Evolutionary conservation across 441 rosid species (phyloP).

Genomic region (Pelargonium cotyledonis): DNA sequence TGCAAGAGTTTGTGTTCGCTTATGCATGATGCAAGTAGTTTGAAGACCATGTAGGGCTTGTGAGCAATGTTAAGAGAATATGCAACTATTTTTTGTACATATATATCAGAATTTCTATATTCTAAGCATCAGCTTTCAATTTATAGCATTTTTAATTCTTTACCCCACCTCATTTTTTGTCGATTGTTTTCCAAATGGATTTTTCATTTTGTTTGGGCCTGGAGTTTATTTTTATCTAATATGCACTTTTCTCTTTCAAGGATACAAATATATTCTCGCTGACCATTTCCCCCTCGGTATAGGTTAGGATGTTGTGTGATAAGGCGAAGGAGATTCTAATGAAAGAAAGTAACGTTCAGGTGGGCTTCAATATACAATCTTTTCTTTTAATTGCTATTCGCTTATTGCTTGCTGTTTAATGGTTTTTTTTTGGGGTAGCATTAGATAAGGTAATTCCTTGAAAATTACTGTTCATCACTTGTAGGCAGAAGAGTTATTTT

Average conservation of each 20-base stretch:
- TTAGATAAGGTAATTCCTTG: not conserved
- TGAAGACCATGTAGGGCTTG: not conserved
- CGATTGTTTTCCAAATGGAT: not conserved
- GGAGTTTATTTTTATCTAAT: not conserved
- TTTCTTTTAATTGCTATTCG: not conserved
- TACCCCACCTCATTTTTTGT: not conserved
- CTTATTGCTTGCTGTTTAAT: not conserved
- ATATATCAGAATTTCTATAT: not conserved
- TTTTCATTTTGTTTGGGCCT: not conserved
- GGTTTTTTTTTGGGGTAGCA: not conserved
- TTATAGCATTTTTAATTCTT: not conserved
- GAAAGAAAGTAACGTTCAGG: slow-evolving; percentile 5
- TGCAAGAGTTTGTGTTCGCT: not conserved
- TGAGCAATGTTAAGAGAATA: not conserved
- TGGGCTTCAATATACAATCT: not conserved
- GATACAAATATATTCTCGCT: not conserved
- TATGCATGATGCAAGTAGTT: not conserved
- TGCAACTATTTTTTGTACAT: not conserved
- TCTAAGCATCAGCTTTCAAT: not conserved
- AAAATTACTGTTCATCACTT: not conserved
- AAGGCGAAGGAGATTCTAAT: slow-evolving; percentile 8
- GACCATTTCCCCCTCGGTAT: not conserved
- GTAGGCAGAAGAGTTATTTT: not conserved
- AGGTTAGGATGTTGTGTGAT: slow-evolving; percentile 4
- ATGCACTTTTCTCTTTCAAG: not conserved